Conservation (phyloP, 2,329 filamentous ascomycete species). For the Alternaria tenuissima region DNA sequence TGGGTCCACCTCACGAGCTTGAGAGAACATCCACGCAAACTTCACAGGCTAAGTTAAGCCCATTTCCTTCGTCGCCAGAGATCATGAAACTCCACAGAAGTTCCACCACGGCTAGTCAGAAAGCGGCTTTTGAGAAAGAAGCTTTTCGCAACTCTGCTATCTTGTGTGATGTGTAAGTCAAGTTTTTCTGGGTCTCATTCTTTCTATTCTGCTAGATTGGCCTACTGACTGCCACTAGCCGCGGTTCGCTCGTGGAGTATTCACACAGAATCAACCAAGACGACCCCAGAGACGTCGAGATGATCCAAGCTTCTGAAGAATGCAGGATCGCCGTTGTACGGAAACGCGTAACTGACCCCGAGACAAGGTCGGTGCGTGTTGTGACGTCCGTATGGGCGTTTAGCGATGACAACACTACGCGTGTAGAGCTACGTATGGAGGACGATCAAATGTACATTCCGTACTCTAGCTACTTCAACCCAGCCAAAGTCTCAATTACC, state of each 20-base stretch:
- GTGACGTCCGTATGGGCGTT: slow-evolving; percentile 57
- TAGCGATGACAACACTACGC: slow-evolving; percentile 52
- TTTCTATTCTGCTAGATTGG: neutral
- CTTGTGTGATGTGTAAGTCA: slow-evolving; percentile 54
- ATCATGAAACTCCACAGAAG: slow-evolving; percentile 40
- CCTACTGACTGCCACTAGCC: slow-evolving; percentile 32
- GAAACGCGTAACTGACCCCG: slow-evolving; percentile 51
- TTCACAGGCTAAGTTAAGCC: slow-evolving; percentile 29
- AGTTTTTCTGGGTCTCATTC: neutral
- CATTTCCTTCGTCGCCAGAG: slow-evolving; percentile 27
- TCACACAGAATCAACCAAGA: slow-evolving; percentile 49
- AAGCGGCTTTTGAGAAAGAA: slow-evolving; percentile 50
- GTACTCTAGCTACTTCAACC: slow-evolving; percentile 56
- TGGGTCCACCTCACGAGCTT: slow-evolving; percentile 22
- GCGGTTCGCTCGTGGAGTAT: slow-evolving; percentile 53
- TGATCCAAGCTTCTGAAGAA: slow-evolving; percentile 49
- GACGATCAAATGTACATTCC: slow-evolving; percentile 55
- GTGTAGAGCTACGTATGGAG: slow-evolving; percentile 55
- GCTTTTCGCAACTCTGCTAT: slow-evolving; percentile 56
- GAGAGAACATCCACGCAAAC: slow-evolving; percentile 23
- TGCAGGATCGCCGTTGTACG: slow-evolving; percentile 55
- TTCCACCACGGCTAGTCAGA: slow-evolving; percentile 45
- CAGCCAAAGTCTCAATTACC: slow-evolving; percentile 55
- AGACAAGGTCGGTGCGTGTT: slow-evolving; percentile 46
- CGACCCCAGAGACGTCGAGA: slow-evolving; percentile 51